Base-by-base conservation (phyloP, 805 yeast species). In the Ogataea salicorniae region DNA sequence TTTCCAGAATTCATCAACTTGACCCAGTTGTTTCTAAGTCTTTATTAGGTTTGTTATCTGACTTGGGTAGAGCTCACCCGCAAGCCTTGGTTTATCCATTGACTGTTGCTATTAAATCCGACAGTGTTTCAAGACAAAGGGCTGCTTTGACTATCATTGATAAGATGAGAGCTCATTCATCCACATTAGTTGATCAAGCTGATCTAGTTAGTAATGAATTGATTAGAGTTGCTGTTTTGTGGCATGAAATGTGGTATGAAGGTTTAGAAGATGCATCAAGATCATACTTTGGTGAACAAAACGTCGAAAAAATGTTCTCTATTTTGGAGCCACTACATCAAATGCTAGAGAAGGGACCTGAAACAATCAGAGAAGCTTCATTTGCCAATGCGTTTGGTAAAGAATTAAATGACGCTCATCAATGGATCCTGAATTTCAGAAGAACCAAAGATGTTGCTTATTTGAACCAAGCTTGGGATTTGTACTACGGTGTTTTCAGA, bases 191-290 rank as follows among this genome's bases (percentile, higher is more conserved):
- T 26, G 90, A 85, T 52, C 98, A 94, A 62, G 91, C 97, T 0
- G 97, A 90, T 56, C 66, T 91, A 46, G 97, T 94, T n/a, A 87
- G 96, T 68, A 83, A 83, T 55, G 99, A 94, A 61, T 77, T 94
- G 47, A 91, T 94, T 52, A 74, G 98, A 55, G 96, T 90, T 16
- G 97, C 98, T 1, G 97, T 92, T 4, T 68, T 94, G 50, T 91
- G 99, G 97, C 96, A 90, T 60, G 99, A 94, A 60, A 84, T 86
- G 62, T 94, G 99, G 99, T 91, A 90, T 57, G 98, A 92, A 68
- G 97, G 96, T 2, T 73, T 94, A 33, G 99, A 94, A 63, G 97
- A 94, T 70, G 99, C 99, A 0, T 90, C 97, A 3, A 75, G 97
- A 49, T 76, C 87, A 45, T 94, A 84, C 70, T 92, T 90, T 66